These are phyloP conservation scores for Plenodomus tracheiphilus DNA, from an alignment of 2,329 filamentous ascomycete genomes.

Conservation along the genomic window DNA sequence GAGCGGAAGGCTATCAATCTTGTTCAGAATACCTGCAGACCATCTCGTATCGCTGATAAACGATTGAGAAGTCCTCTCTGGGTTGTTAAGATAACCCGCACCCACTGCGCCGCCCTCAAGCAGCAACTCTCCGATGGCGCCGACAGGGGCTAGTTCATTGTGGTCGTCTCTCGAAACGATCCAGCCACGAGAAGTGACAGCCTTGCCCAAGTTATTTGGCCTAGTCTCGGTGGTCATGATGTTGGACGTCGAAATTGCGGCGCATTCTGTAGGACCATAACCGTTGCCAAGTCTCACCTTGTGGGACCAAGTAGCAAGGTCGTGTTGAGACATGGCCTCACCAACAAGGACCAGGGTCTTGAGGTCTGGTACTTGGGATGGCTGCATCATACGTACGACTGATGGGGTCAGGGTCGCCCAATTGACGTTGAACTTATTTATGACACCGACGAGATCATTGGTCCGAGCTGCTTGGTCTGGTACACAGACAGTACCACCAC, in stretches of 20 bases:
- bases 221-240: constrained; percentile 31
- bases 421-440: constrained; percentile 44
- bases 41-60: constrained; percentile 32
- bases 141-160: constrained; percentile 41
- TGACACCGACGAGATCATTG: constrained; percentile 50
- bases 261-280: constrained; percentile 48
- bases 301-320: constrained; percentile 42
- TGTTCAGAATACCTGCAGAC: constrained; percentile 8
- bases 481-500: constrained; percentile 54
- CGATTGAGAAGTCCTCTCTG: constrained; percentile 31
- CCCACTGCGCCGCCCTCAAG: constrained; percentile 44
- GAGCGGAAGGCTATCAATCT: constrained; percentile 1
- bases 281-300: constrained; percentile 42
- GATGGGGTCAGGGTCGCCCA: constrained; percentile 53
- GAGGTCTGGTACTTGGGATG: constrained; percentile 30
- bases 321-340: constrained; percentile 38
- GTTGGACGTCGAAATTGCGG: constrained; percentile 39
- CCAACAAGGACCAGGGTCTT: constrained; percentile 35
- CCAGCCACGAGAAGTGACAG: constrained; percentile 41
- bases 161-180: constrained; percentile 43
- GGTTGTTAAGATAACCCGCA: constrained; percentile 37
- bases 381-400: constrained; percentile 35
- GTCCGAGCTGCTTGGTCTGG: constrained; percentile 53
- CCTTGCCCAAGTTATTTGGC: constrained; percentile 41
- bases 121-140: constrained; percentile 47